phyloP scores from a whole-genome alignment of 2,329 filamentous ascomycete genomes.

The Ophiostoma tasmaniense region DNA sequence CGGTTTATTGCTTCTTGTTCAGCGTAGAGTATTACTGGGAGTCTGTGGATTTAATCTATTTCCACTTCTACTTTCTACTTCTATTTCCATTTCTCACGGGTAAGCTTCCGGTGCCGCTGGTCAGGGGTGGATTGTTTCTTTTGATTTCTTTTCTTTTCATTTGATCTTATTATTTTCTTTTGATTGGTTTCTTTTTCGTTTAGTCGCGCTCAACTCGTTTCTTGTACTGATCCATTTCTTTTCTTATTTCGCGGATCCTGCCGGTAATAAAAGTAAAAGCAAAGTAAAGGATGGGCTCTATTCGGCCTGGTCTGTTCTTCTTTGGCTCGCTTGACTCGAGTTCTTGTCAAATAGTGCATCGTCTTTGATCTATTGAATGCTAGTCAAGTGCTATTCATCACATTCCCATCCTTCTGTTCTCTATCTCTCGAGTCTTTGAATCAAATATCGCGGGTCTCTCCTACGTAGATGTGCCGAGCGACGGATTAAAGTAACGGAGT shows the following conservation, averaged over 20 bases:
- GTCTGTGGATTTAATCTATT: not conserved
- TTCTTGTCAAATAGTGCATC: not conserved
- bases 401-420: not conserved
- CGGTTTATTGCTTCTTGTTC: not conserved
- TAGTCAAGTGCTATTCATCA: not conserved
- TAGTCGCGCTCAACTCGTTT: not conserved
- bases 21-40: too few species aligned
- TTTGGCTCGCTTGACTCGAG: too few species aligned
- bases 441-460: not conserved
- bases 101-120: constrained; percentile 1
- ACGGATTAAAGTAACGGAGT: not conserved
- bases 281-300: not conserved
- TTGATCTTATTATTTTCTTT: not conserved
- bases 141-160: not conserved
- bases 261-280: not conserved
- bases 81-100: not conserved
- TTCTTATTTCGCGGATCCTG: not conserved
- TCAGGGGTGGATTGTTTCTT: not conserved
- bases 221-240: not conserved
- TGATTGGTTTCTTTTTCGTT: not conserved
- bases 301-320: not conserved
- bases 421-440: too few species aligned
- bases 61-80: too few species aligned
- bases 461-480: not conserved
- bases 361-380: not conserved